Percentiles rank a stretch among this genome's conserved stretches.
Conservation (phyloP, 106 monocot species). For the Chionographis japonica region DNA sequence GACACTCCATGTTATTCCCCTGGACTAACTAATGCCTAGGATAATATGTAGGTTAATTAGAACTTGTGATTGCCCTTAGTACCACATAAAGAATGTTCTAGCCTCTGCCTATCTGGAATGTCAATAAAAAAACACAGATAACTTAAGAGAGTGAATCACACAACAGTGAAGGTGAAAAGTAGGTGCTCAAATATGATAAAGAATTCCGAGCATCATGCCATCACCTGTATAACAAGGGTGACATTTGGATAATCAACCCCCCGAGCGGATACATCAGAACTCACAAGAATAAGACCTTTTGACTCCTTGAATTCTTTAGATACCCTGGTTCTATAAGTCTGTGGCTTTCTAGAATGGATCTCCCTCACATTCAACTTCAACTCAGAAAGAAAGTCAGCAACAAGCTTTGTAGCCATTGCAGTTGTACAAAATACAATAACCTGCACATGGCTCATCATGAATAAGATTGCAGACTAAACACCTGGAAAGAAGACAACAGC, state of each 20-base stretch:
- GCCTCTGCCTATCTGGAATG: no score
- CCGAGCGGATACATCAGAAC: slow-evolving; percentile 78
- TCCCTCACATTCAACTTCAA: slow-evolving; percentile 59
- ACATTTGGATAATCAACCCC: slow-evolving; percentile 87
- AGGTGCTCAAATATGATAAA: neutral
- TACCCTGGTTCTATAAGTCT: slow-evolving; percentile 56
- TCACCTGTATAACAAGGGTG: slow-evolving; percentile 68
- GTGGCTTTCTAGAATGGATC: slow-evolving; percentile 77
- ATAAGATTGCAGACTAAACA: neutral
- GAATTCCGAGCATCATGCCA: neutral
- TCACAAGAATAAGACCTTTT: slow-evolving; percentile 73
- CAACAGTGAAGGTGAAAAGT: no score
- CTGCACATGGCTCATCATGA: slow-evolving; percentile 13
- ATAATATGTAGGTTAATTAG: no score
- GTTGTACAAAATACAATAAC: slow-evolving; percentile 84
- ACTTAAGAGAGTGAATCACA: no score
- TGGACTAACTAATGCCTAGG: no score
- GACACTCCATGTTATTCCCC: no score
- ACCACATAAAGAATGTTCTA: no score
- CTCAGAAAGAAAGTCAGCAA: slow-evolving; percentile 45
- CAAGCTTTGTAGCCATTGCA: slow-evolving; percentile 73
- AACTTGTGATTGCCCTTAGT: no score
- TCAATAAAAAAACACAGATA: no score
- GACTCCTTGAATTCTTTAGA: slow-evolving; percentile 78
- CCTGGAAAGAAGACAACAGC: neutral